These are phyloP conservation scores for Poa pratensis DNA, from an alignment of 176 grass and related monocot genomes.

Conservation along the genomic window DNA sequence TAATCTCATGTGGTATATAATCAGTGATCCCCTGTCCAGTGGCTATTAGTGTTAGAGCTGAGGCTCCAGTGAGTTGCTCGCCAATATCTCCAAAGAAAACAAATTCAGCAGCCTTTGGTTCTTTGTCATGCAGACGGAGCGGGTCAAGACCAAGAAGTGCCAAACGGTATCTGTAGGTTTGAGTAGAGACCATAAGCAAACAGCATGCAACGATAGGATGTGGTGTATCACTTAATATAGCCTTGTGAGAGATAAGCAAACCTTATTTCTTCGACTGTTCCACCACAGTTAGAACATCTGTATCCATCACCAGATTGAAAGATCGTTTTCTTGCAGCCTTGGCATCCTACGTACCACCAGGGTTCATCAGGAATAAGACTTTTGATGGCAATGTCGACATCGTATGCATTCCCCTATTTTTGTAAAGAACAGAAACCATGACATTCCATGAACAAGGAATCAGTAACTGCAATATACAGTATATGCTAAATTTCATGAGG, in stretches of 20 bases:
- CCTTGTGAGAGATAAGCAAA: not conserved
- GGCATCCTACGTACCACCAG: not conserved
- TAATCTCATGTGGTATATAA: not conserved
- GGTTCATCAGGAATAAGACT: not conserved
- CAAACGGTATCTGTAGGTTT: not conserved
- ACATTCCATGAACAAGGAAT: not conserved
- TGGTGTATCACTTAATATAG: not conserved
- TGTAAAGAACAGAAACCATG: not conserved
- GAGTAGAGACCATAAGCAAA: not conserved
- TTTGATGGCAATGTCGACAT: not conserved
- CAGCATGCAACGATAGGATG: not conserved
- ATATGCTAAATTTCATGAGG: not conserved
- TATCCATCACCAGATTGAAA: not conserved
- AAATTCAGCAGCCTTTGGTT: not conserved
- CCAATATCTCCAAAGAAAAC: slow-evolving; percentile 13
- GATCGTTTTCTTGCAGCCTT: not conserved
- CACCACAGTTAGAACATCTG: not conserved
- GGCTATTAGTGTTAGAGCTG: not conserved
- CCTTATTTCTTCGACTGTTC: not conserved
- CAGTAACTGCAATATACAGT: not conserved
- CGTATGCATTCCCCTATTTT: not conserved
- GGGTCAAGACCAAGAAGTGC: not conserved
- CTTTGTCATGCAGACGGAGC: not conserved
- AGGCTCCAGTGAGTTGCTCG: not conserved
- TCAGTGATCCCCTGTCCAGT: not conserved